Percentiles rank a stretch among this genome's conserved stretches.
Conservation (phyloP, 257 asterid species). For the Solanum tarijense region DNA sequence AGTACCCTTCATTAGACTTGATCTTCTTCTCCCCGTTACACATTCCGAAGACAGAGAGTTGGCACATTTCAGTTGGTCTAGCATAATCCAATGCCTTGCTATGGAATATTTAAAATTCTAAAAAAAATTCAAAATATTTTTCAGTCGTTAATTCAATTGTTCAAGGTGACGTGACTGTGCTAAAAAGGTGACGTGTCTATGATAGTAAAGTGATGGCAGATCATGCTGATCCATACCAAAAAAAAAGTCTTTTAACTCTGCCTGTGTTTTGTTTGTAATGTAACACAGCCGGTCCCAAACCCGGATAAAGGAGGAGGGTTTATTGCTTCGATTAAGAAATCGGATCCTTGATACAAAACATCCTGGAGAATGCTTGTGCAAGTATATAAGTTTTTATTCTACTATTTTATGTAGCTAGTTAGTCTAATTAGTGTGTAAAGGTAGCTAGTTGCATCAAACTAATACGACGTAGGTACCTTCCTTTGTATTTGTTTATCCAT, state of each 20-base stretch:
- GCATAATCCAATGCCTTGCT: not conserved
- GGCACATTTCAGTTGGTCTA: not conserved
- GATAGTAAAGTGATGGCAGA: not conserved
- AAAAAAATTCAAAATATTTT: not conserved
- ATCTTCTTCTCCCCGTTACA: not conserved
- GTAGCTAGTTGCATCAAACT: too few relatives aligned
- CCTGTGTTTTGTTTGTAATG: not conserved
- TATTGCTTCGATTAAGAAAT: not conserved
- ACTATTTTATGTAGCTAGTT: too few relatives aligned
- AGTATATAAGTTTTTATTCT: too few relatives aligned
- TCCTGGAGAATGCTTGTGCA: too few relatives aligned
- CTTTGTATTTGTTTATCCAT: too few relatives aligned
- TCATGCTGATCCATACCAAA: not conserved
- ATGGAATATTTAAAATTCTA: not conserved
- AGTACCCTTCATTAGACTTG: not conserved
- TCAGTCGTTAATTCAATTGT: not conserved
- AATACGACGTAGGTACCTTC: too few relatives aligned
- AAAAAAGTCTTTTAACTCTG: not conserved
- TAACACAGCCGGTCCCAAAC: not conserved
- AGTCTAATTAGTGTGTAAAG: too few relatives aligned
- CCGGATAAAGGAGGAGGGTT: not conserved
- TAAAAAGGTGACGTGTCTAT: not conserved
- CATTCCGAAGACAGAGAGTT: not conserved
- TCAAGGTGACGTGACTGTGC: not conserved
- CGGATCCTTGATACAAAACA: too few relatives aligned